A percentile compares a stretch with the other conserved stretches of the same genome.
Conservation (phyloP, 83 land plant genomes). For the Picea mariana region DNA sequence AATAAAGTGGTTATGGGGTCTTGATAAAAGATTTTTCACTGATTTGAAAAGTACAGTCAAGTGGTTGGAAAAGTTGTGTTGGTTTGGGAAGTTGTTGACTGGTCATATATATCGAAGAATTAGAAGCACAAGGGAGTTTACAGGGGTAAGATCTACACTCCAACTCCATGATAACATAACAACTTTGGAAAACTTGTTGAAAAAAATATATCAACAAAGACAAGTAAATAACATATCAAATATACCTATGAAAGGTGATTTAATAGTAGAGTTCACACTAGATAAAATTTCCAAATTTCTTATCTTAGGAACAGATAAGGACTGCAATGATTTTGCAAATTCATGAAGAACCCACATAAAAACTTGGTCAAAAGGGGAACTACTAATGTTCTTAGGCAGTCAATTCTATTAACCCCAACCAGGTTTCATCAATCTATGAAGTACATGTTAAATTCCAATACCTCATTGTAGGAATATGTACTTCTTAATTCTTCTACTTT, state of each 20-base stretch:
- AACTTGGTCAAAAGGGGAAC: not conserved
- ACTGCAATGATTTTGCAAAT: not conserved
- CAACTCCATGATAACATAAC: not conserved
- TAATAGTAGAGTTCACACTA: not conserved
- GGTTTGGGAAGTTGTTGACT: not conserved
- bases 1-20: not conserved
- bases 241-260: not conserved
- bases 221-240: not conserved
- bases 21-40: not conserved
- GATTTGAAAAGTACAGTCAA: not conserved
- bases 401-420: not conserved
- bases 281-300: constrained; percentile 5
- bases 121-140: not conserved
- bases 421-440: constrained; percentile 9
- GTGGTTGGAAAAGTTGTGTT: not conserved
- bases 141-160: not conserved
- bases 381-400: not conserved
- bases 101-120: not conserved
- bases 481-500: not conserved
- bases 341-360: constrained; percentile 1
- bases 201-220: not conserved
- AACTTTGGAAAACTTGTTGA: not conserved
- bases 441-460: not conserved
- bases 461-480: not conserved
- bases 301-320: not conserved